phyloP scores from a whole-genome alignment of 306 rosid species.

The Trifolium dubium region DNA sequence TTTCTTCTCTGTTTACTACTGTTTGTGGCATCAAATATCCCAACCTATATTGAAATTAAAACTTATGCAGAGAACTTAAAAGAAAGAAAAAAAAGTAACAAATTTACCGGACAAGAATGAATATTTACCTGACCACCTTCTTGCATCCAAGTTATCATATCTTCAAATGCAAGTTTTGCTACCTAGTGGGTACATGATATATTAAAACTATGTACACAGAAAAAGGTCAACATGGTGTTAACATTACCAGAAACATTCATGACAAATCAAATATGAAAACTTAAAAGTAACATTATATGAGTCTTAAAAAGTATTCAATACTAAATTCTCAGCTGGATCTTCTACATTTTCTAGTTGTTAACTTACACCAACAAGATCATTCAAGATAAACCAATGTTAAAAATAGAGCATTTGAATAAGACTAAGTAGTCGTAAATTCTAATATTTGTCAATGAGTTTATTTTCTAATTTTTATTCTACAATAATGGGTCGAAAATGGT shows the following conservation, averaged over 20 bases:
- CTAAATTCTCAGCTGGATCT: slow-evolving; percentile 19
- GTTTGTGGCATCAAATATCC: slow-evolving; percentile 98
- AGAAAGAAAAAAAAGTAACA: slow-evolving; percentile 32
- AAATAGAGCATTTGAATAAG: slow-evolving; percentile 28
- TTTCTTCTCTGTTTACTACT: slow-evolving; percentile 83
- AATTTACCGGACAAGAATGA: slow-evolving; percentile 37
- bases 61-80: slow-evolving; percentile 31
- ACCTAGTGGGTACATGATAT: slow-evolving; percentile 84
- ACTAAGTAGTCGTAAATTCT: not conserved
- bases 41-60: slow-evolving; percentile 67
- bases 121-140: slow-evolving; percentile 97
- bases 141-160: slow-evolving; percentile 99
- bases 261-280: slow-evolving; percentile 35
- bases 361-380: slow-evolving; percentile 40
- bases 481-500: slow-evolving; percentile 12
- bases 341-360: slow-evolving; percentile 39
- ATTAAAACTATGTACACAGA: slow-evolving; percentile 77
- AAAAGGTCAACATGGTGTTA: slow-evolving; percentile 56
- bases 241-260: slow-evolving; percentile 39
- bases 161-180: slow-evolving; percentile 97
- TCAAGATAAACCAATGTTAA: slow-evolving; percentile 31
- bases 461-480: slow-evolving; percentile 19
- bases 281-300: slow-evolving; percentile 17
- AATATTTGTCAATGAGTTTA: slow-evolving; percentile 24
- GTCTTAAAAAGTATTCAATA: slow-evolving; percentile 11